A percentile compares a stretch with the other conserved stretches of the same genome.
Conservation (phyloP, 108 stramenopile species). For the Nitzschia sp. region DNA sequence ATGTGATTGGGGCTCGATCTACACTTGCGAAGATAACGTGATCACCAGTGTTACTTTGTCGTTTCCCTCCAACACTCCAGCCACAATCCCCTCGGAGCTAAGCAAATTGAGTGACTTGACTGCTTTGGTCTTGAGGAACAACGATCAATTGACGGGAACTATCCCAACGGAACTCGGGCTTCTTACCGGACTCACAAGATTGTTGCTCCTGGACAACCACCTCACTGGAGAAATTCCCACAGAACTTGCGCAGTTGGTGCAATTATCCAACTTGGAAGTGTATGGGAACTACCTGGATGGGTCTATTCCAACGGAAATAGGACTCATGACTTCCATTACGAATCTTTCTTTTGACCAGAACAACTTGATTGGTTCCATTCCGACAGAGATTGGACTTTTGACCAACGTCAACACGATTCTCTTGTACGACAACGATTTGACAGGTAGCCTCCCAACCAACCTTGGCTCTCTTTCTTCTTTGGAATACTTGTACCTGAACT, state of each 20-base stretch:
- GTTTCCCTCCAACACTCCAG: neutral
- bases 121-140: constrained; percentile 22
- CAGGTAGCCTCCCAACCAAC: constrained; percentile 20
- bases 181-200: constrained; percentile 3
- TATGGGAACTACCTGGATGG: constrained; percentile 5
- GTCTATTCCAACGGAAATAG: constrained; percentile 17
- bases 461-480: neutral
- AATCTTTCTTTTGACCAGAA: neutral
- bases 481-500: neutral
- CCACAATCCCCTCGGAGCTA: constrained; percentile 43
- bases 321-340: constrained; percentile 1
- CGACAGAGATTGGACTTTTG: constrained; percentile 41
- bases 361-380: constrained; percentile 40
- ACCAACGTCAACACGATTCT: neutral
- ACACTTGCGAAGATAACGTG: too few relatives aligned
- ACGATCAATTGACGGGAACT: constrained; percentile 5
- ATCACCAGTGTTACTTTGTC: too few relatives aligned
- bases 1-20: too few relatives aligned
- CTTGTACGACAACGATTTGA: constrained; percentile 4
- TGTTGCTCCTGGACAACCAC: constrained; percentile 17
- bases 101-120: constrained; percentile 36
- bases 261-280: constrained; percentile 11
- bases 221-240: constrained; percentile 46
- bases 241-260: constrained; percentile 39
- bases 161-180: constrained; percentile 10